phyloP scores from a whole-genome alignment of 148 eudicot genomes.

The Camellia lanceoleosa region DNA sequence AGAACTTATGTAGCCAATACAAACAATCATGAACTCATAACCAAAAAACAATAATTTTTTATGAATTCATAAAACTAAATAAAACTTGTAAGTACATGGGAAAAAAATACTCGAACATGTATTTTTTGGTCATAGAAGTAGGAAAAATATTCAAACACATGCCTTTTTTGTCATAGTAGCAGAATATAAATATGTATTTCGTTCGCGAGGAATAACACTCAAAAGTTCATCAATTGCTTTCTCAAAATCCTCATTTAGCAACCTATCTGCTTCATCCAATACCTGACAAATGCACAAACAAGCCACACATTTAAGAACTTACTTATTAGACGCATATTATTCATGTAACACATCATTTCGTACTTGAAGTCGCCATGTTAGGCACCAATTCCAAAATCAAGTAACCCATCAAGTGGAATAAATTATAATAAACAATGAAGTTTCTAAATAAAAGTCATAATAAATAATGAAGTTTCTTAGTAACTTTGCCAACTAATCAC shows the following conservation, averaged over 20 bases:
- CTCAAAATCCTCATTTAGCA: constrained; percentile 86
- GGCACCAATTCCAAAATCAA: neutral
- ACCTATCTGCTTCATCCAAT: constrained; percentile 90
- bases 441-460: neutral
- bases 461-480: neutral
- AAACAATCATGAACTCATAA: neutral
- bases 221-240: constrained; percentile 73
- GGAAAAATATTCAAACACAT: neutral
- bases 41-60: neutral
- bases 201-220: constrained; percentile 64
- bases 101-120: neutral
- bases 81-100: neutral
- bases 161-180: constrained; percentile 97
- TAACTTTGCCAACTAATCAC: neutral
- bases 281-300: constrained; percentile 44
- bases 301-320: neutral
- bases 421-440: neutral
- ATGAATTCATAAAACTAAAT: neutral
- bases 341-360: neutral
- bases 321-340: neutral
- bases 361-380: neutral
- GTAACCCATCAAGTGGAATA: neutral
- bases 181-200: constrained; percentile 79
- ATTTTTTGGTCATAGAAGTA: too few species aligned
- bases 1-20: constrained; percentile 2